These are phyloP conservation scores for Breynia disticha DNA, from an alignment of 441 rosid species.

Conservation along the genomic window DNA sequence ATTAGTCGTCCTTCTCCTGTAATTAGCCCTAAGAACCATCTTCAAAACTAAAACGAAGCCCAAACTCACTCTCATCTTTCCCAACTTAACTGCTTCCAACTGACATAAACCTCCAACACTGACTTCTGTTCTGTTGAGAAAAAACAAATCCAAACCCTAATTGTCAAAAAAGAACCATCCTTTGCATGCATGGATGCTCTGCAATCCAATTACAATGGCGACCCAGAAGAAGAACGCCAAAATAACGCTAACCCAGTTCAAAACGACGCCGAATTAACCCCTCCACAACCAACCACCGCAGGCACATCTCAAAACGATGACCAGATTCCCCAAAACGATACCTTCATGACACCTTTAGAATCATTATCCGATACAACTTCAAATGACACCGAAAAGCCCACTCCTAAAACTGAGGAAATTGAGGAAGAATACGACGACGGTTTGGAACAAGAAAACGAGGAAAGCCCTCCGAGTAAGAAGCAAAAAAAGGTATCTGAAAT, in stretches of 20 bases:
- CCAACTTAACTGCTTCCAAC: too few species aligned
- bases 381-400: conserved; percentile 51
- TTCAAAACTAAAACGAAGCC: too few species aligned
- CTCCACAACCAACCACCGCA: too few species aligned
- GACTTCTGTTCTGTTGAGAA: too few species aligned
- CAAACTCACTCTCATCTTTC: too few species aligned
- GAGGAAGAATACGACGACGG: conserved; percentile 30
- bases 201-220: conserved; percentile 29
- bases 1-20: too few species aligned
- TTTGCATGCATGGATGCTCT: conserved; percentile 35
- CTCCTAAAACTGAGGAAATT: conserved; percentile 30
- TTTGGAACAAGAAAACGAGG: conserved; percentile 31
- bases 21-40: too few species aligned
- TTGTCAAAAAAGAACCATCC: neutral
- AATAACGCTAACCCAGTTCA: too few species aligned
- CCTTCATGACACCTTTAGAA: neutral
- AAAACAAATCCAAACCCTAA: neutral
- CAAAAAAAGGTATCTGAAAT: conserved; percentile 45
- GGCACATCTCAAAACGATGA: conserved; percentile 7
- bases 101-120: too few species aligned
- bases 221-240: conserved; percentile 26
- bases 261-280: conserved; percentile 12
- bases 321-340: neutral
- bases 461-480: conserved; percentile 53
- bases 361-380: conserved; percentile 48